Percentiles rank a stretch among this genome's conserved stretches.
These are phyloP conservation scores for Monascus ruber DNA, from an alignment of 2,329 filamentous ascomycete species.

Conservation along the genomic window DNA sequence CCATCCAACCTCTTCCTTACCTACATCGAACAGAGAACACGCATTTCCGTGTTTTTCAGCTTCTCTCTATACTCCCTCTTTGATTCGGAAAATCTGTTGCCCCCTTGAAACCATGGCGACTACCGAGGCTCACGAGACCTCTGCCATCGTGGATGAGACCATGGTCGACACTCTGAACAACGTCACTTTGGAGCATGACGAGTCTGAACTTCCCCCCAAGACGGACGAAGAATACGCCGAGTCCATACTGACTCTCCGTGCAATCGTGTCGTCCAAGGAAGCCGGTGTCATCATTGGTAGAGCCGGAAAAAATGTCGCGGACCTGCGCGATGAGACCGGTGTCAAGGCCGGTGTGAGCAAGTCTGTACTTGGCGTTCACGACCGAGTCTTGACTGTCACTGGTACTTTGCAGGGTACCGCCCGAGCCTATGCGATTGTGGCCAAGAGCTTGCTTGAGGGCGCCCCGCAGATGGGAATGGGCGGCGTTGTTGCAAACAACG, in stretches of 20 bases:
- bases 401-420: conserved; percentile 80
- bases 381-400: conserved; percentile 91
- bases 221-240: conserved; percentile 95
- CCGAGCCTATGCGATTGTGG: conserved; percentile 86
- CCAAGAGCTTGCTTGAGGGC: conserved; percentile 81
- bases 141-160: conserved; percentile 49
- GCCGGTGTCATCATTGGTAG: conserved; percentile 99
- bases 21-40: no score
- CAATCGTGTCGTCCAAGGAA: conserved; percentile 97
- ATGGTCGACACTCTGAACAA: conserved; percentile 53
- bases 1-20: no score
- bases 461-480: conserved; percentile 95
- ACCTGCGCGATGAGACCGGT: conserved; percentile 91
- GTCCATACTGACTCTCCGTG: conserved; percentile 83
- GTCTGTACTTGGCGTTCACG: conserved; percentile 93
- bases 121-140: conserved; percentile 44
- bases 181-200: conserved; percentile 52
- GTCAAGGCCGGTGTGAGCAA: conserved; percentile 98
- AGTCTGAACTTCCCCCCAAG: conserved; percentile 71
- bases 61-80: background rate
- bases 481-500: conserved; percentile 72
- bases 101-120: conserved; percentile 44
- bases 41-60: background rate
- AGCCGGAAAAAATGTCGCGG: conserved; percentile 94
- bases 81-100: no score